These are phyloP conservation scores for Carex parvula DNA, from an alignment of 176 grass and related monocot genomes.

Conservation along the genomic window DNA sequence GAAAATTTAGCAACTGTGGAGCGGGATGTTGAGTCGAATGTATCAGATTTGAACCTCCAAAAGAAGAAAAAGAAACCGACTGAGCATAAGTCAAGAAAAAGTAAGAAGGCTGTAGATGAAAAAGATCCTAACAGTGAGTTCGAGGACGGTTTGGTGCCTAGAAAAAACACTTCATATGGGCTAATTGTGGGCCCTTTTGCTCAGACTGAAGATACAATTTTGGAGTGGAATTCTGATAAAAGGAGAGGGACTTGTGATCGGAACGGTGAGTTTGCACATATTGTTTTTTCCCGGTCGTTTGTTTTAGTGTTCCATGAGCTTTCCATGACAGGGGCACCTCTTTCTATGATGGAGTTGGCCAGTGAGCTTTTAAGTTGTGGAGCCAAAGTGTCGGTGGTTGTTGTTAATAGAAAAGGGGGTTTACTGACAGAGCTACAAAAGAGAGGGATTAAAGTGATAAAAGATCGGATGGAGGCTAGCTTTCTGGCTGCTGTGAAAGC, in stretches of 20 bases:
- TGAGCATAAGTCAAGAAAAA: slow-evolving; percentile 1
- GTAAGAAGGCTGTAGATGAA: not conserved
- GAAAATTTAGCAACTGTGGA: slow-evolving; percentile 19
- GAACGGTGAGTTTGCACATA: slow-evolving; percentile 30
- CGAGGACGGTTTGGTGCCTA: slow-evolving; percentile 39
- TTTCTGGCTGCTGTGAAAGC: slow-evolving; percentile 41
- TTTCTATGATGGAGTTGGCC: slow-evolving; percentile 54
- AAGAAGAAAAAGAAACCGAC: not conserved
- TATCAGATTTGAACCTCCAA: slow-evolving; percentile 5
- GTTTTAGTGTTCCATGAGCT: slow-evolving; percentile 51
- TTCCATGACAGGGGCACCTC: slow-evolving; percentile 47
- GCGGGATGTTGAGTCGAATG: not conserved
- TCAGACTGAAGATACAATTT: slow-evolving; percentile 36
- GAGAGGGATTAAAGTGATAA: slow-evolving; percentile 48
- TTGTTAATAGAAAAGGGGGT: slow-evolving; percentile 41
- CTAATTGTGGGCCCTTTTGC: slow-evolving; percentile 45
- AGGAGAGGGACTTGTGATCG: slow-evolving; percentile 34
- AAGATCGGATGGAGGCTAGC: slow-evolving; percentile 30
- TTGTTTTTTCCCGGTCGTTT: slow-evolving; percentile 38
- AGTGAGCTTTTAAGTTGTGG: slow-evolving; percentile 44
- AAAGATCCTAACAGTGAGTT: slow-evolving; percentile 27
- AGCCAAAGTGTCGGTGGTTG: slow-evolving; percentile 32
- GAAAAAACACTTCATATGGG: slow-evolving; percentile 48
- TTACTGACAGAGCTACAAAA: slow-evolving; percentile 38
- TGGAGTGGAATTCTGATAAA: slow-evolving; percentile 41